Percentiles rank a stretch among this genome's conserved stretches.
phyloP scores from a whole-genome alignment of 345 rosid genomes.

The Eucalyptus fibrosa region DNA sequence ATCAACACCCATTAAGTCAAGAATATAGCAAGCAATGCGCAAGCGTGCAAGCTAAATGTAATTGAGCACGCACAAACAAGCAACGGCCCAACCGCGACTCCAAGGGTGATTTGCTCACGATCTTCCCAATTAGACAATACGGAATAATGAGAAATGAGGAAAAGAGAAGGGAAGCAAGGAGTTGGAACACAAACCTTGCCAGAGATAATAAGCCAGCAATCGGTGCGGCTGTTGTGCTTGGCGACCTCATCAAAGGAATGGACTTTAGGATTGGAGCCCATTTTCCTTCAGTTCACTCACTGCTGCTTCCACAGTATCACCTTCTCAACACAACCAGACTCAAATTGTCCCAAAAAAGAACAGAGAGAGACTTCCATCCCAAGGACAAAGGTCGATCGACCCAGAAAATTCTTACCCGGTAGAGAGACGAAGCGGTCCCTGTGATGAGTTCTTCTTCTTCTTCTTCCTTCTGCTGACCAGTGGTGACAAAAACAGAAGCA shows the following conservation, averaged over 20 bases:
- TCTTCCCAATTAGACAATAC: neutral
- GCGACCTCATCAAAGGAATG: slow-evolving; percentile 30
- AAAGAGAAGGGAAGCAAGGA: neutral
- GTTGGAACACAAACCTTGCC: slow-evolving; percentile 39
- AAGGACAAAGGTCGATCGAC: neutral
- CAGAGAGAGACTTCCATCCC: neutral
- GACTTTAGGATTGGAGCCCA: slow-evolving; percentile 16
- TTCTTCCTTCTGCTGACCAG: neutral
- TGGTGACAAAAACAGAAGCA: neutral
- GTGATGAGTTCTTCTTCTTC: neutral
- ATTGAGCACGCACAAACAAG: neutral
- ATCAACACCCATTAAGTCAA: neutral
- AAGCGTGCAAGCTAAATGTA: neutral
- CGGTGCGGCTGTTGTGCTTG: slow-evolving; percentile 37
- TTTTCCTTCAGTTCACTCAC: neutral
- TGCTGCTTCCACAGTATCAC: neutral
- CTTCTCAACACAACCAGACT: neutral
- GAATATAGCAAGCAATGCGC: neutral
- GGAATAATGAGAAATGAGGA: neutral
- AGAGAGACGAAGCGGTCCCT: neutral
- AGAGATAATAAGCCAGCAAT: slow-evolving; percentile 63
- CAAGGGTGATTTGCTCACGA: neutral
- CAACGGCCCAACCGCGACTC: neutral
- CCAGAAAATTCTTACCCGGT: neutral
- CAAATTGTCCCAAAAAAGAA: neutral